Evolutionary conservation across 495 filamentous ascomycete genomes (phyloP).

Genomic region (Podospora conica): DNA sequence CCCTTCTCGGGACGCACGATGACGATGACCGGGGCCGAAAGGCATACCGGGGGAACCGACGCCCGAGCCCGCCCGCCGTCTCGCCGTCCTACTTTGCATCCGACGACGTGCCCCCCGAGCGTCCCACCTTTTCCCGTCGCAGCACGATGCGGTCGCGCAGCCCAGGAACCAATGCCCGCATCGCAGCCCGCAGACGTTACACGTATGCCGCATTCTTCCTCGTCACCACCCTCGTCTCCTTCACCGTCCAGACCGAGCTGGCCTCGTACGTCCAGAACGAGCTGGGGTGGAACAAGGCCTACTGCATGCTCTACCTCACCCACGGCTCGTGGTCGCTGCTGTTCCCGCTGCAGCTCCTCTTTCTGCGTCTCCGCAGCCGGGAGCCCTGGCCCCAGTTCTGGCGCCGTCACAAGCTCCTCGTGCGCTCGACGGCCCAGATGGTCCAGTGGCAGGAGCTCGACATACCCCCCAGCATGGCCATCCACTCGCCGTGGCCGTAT

Average conservation of each 20-base stretch:
- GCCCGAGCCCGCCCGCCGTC: constrained; percentile 2
- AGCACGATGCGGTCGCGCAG: constrained; percentile 22
- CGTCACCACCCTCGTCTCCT: constrained; percentile 69
- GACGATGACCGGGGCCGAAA: constrained; percentile 12
- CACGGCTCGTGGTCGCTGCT: constrained; percentile 89
- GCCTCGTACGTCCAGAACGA: constrained; percentile 88
- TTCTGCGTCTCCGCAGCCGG: constrained; percentile 67
- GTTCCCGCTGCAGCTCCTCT: constrained; percentile 76
- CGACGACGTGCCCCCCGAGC: background rate
- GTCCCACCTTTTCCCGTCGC: constrained; percentile 16
- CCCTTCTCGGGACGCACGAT: constrained; percentile 11
- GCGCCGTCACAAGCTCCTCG: constrained; percentile 65
- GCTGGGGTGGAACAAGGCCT: constrained; percentile 88
- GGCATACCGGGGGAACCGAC: constrained; percentile 5
- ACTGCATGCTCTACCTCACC: constrained; percentile 97
- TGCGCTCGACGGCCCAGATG: constrained; percentile 82
- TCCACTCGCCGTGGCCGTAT: constrained; percentile 49
- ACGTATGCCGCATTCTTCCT: constrained; percentile 80
- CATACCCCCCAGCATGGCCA: constrained; percentile 37
- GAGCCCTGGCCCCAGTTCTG: constrained; percentile 82
- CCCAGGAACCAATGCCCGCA: constrained; percentile 40
- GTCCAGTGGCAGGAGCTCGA: constrained; percentile 61
- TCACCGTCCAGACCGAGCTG: constrained; percentile 87
- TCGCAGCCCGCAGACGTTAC: constrained; percentile 68
- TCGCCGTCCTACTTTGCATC: background rate